Percentiles rank a stretch among this genome's conserved stretches.
phyloP scores from a whole-genome alignment of 1,284 basidiomycete genomes.

The Ustilago loliicola region DNA sequence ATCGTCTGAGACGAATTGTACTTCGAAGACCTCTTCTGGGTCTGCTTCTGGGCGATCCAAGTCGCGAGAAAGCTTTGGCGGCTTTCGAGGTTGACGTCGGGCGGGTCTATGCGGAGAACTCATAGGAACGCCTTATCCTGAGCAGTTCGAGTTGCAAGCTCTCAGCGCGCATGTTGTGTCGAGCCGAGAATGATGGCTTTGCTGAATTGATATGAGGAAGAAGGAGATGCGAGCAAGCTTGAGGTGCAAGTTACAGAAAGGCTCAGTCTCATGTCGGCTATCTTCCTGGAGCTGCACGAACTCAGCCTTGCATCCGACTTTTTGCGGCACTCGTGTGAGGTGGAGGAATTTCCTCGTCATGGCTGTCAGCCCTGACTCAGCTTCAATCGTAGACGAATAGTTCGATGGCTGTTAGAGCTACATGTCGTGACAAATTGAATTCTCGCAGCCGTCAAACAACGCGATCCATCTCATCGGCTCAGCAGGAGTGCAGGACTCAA shows the following conservation, averaged over 20 bases:
- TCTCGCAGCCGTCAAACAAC: background rate
- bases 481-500: no score
- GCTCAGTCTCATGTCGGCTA: background rate
- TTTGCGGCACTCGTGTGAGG: background rate
- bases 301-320: slow-evolving; percentile 7
- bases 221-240: background rate
- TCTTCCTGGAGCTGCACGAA: slow-evolving; percentile 1
- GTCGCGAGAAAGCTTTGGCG: slow-evolving; percentile 33
- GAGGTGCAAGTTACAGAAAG: background rate
- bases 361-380: slow-evolving; percentile 4
- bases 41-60: slow-evolving; percentile 32
- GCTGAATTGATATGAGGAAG: background rate
- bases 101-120: slow-evolving; percentile 16
- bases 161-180: slow-evolving; percentile 4
- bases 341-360: slow-evolving; percentile 10
- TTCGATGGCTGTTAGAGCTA: no score
- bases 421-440: no score
- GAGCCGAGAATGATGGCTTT: background rate
- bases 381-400: no score
- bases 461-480: no score
- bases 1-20: slow-evolving; percentile 41
- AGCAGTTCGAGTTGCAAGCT: background rate
- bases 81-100: slow-evolving; percentile 26
- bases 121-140: slow-evolving; percentile 15
- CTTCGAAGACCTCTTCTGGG: slow-evolving; percentile 48